These are phyloP conservation scores for Alternaria consortialis DNA, from an alignment of 2,329 filamentous ascomycete genomes.

Conservation along the genomic window DNA sequence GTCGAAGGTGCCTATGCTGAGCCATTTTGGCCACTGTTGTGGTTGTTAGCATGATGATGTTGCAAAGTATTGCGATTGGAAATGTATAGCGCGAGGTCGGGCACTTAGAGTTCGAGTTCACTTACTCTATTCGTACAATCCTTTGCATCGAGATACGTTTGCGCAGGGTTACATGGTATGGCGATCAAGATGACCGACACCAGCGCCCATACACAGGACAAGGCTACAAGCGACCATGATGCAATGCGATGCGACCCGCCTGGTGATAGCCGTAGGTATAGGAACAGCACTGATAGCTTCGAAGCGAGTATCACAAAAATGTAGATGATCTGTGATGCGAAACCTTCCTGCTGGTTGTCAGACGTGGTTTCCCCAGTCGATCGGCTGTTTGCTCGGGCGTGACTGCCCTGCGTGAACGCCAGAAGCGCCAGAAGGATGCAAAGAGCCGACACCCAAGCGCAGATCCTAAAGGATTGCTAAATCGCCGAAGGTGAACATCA, in stretches of 20 bases:
- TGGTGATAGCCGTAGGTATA: constrained; percentile 43
- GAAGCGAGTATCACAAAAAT: constrained; percentile 39
- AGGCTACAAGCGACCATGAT: constrained; percentile 28
- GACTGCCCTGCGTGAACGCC: constrained; percentile 5
- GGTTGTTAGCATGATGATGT: constrained; percentile 7
- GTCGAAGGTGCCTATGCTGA: constrained; percentile 39
- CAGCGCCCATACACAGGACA: constrained; percentile 35
- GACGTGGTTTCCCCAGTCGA: constrained; percentile 5
- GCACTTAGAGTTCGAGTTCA: background rate
- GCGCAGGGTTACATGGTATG: constrained; percentile 35
- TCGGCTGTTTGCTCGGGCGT: constrained; percentile 2
- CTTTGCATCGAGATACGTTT: constrained; percentile 25
- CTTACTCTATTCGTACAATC: constrained; percentile 36
- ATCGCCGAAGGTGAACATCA: constrained; percentile 1
- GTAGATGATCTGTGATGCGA: constrained; percentile 44
- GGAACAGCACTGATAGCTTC: constrained; percentile 38
- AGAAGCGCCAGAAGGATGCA: constrained; percentile 2
- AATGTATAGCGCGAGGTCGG: background rate
- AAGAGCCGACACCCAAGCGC: constrained; percentile 22
- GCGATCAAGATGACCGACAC: constrained; percentile 37
- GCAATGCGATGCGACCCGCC: constrained; percentile 30
- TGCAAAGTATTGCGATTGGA: background rate
- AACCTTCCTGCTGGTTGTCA: constrained; percentile 38
- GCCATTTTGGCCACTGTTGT: constrained; percentile 40
- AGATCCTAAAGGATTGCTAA: constrained; percentile 6